These are phyloP conservation scores for Cyclotella sp. DNA, from an alignment of 108 stramenopile species.

Conservation along the genomic window DNA sequence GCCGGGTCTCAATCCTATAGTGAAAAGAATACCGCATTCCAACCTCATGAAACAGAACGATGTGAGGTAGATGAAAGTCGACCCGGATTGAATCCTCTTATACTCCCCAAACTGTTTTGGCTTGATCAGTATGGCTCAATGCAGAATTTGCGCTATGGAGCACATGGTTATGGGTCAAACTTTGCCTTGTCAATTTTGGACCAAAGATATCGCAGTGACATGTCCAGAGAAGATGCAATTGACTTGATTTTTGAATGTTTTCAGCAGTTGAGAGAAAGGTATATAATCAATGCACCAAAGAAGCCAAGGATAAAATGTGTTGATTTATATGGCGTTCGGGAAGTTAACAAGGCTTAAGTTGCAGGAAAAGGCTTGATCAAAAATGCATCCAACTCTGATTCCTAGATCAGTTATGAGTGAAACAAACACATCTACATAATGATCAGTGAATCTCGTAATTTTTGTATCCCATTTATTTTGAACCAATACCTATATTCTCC, in stretches of 20 bases:
- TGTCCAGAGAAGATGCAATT: conserved; percentile 64
- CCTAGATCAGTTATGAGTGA: no score
- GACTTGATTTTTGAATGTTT: conserved; percentile 68
- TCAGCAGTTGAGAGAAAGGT: conserved; percentile 70
- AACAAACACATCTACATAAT: no score
- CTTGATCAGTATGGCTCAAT: conserved; percentile 82
- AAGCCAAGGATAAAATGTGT: conserved; percentile 84
- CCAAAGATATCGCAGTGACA: conserved; percentile 61
- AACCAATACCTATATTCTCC: no score
- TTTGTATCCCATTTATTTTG: no score
- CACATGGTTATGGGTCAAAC: conserved; percentile 76
- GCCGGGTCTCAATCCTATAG: conserved; percentile 33
- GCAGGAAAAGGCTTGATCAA: no score
- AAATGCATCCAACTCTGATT: no score
- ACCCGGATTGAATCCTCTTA: conserved; percentile 6
- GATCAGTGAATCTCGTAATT: no score
- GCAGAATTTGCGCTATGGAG: conserved; percentile 71
- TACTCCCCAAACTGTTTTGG: conserved; percentile 72
- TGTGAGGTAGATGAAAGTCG: not conserved
- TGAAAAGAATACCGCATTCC: conserved; percentile 2
- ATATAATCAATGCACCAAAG: conserved; percentile 74
- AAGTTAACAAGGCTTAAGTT: not conserved
- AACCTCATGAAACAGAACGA: not conserved
- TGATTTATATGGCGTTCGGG: conserved; percentile 46
- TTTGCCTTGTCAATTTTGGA: conserved; percentile 76